Conservation (phyloP, 257 asterid species). For the Ballota nigra region DNA sequence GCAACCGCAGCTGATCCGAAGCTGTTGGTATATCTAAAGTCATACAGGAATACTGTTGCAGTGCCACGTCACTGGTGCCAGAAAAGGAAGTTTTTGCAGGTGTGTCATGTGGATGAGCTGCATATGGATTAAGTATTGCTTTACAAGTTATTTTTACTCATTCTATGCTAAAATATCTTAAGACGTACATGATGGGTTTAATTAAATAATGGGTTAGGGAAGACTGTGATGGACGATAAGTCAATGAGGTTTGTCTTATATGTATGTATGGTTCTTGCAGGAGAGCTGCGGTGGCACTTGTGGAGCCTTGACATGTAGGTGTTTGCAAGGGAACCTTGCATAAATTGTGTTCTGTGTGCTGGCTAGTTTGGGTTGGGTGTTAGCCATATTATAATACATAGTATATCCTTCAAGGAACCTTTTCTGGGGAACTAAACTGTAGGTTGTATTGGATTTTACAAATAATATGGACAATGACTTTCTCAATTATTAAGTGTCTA, state of each 20-base stretch:
- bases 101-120: conserved; percentile 31
- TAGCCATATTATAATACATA: conserved; percentile 22
- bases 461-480: background rate
- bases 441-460: conserved; percentile 10
- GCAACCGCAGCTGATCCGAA: conserved; percentile 93
- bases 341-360: conserved; percentile 37
- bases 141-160: conserved; percentile 9
- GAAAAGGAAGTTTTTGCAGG: conserved; percentile 96
- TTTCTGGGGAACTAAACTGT: conserved; percentile 13
- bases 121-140: conserved; percentile 23
- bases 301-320: conserved; percentile 99
- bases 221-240: conserved; percentile 59
- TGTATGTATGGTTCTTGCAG: conserved; percentile 98
- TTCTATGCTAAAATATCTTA: conserved; percentile 18
- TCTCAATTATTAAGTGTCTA: background rate
- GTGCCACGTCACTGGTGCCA: conserved; percentile 99
- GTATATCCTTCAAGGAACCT: conserved; percentile 13
- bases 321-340: conserved; percentile 86
- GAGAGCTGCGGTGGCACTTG: conserved; percentile 81
- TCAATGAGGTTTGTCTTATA: conserved; percentile 89
- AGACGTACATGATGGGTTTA: conserved; percentile 31
- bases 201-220: conserved; percentile 47
- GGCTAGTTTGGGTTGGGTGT: conserved; percentile 58
- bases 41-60: conserved; percentile 89
- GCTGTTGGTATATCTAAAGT: conserved; percentile 87